phyloP scores from a whole-genome alignment of 768 basidiomycete genomes.

The Suillus sp. region DNA sequence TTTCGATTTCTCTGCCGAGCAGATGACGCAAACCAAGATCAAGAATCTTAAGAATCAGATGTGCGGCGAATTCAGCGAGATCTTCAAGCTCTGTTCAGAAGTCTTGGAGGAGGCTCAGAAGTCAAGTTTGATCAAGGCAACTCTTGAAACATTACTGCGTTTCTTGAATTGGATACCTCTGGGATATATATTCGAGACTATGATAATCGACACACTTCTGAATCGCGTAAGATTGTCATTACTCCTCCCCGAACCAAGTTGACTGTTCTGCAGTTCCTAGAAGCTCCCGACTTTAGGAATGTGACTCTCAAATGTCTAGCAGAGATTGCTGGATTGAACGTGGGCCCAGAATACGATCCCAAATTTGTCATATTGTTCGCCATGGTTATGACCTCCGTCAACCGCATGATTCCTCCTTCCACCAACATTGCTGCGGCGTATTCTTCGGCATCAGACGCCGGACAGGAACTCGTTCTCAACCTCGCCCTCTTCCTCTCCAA shows the following conservation, averaged over 20 bases:
- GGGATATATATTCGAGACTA: constrained; percentile 98
- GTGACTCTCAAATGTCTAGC: constrained; percentile 95
- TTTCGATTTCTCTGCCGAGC: constrained; percentile 97
- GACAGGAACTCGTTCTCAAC: constrained; percentile 96
- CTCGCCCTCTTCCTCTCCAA: constrained; percentile 97
- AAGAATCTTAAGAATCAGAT: constrained; percentile 98
- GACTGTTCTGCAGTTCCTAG: constrained; percentile 72
- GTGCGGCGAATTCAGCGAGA: constrained; percentile 95
- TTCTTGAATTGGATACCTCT: constrained; percentile 99
- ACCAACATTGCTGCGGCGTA: constrained; percentile 96
- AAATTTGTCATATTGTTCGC: constrained; percentile 98
- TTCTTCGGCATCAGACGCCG: constrained; percentile 83
- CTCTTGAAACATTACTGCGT: constrained; percentile 89
- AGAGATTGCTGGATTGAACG: constrained; percentile 92
- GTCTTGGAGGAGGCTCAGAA: constrained; percentile 98
- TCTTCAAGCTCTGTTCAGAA: constrained; percentile 97
- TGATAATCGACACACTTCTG: constrained; percentile 91
- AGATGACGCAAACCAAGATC: constrained; percentile 97
- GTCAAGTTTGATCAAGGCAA: constrained; percentile 90
- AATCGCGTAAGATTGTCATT: constrained; percentile 67
- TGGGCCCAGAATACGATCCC: constrained; percentile 95
- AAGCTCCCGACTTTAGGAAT: constrained; percentile 96
- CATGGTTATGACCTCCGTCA: constrained; percentile 97
- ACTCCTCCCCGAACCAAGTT: constrained; percentile 16
- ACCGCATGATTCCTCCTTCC: constrained; percentile 94